These are phyloP conservation scores for Tilletia walkeri DNA, from an alignment of 1,284 basidiomycete genomes.

Conservation along the genomic window DNA sequence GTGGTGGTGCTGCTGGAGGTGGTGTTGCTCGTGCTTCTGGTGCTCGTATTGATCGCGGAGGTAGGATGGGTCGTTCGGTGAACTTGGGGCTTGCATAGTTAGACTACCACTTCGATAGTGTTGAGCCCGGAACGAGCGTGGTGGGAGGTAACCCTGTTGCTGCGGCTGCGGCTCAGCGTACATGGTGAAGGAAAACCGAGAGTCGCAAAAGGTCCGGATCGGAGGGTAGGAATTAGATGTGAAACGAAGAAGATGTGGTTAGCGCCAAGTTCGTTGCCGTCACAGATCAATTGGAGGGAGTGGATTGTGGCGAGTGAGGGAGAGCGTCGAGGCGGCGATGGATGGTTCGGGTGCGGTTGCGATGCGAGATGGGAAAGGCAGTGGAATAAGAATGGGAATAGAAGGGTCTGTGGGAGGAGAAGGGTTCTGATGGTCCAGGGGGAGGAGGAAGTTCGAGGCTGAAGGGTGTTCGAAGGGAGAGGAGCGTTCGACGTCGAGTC, in stretches of 20 bases:
- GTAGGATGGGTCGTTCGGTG: not conserved
- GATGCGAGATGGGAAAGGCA: not conserved
- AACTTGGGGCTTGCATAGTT: not conserved
- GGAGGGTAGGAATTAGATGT: not conserved
- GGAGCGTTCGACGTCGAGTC: not conserved
- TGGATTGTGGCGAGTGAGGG: not conserved
- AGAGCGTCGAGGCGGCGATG: not conserved
- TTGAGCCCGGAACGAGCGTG: not conserved
- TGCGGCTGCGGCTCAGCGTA: not conserved
- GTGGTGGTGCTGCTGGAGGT: not conserved
- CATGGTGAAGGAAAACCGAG: not conserved
- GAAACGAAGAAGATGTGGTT: too few relatives aligned
- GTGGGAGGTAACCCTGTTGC: not conserved
- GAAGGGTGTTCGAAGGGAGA: not conserved
- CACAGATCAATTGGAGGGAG: not conserved
- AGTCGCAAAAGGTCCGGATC: not conserved
- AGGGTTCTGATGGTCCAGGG: not conserved
- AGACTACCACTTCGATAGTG: not conserved
- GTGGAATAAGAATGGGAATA: not conserved
- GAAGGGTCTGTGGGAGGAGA: not conserved
- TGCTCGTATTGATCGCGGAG: conserved; percentile 10
- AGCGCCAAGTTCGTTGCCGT: too few relatives aligned
- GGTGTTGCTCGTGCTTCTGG: too few relatives aligned
- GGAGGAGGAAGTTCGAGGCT: not conserved
- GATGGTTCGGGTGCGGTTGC: too few relatives aligned